Evolutionary conservation across 371 early-diverging fungal genomes (phyloP), one percentile per base, ranked within the genome.

Genomic region (Actinomortierella ambigua): DNA sequence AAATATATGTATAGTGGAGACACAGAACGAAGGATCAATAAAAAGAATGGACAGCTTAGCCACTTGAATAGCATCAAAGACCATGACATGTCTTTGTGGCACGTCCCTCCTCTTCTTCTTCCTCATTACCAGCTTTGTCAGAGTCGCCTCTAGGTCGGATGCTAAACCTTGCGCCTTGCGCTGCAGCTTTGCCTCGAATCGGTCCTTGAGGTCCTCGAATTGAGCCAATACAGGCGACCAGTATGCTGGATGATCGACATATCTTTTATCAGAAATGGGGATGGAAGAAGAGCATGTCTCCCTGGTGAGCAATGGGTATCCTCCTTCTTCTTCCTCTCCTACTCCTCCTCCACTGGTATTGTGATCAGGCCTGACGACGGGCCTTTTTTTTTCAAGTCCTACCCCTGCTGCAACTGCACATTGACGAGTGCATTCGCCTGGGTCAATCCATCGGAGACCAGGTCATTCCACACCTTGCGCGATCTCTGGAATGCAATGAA

Each of bases 401-500:
- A 73, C 73, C 73, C 73, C 56, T 73, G 73, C 20, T 73, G 73
- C 22, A 73, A 50, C 59, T 73, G 73, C 22, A 73, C 67, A 50
- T 73, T 73, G 50, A 73, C 73, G 3, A 73, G 57, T 2, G 67
- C 63, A 53, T 73, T 73, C 14, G 73, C 73, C 27, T 73, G 73
- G 2, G 73, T 63, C 53, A 73, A 57, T 28, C 73, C 73, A 57
- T 73, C 73, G 14, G 66, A 66, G 29, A 73, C 73, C 42, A 73
- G 73, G 47, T 66, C 73, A 7, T 63, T 57, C 73, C 73, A 73
- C 18, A 73, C 67, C 57, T 73, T 73, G 18, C 73, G 66, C 6
- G 73, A 26, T 28, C 48, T 55, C 28, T 73, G 73, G 50, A 73
- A 73, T 44, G 66, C 73, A 46, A 55, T 43, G 0, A 73, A 56